Evolutionary conservation across 2,329 filamentous ascomycete species (phyloP), one percentile per base, ranked within the genome.

Genomic region (Trichoderma asperellum): DNA sequence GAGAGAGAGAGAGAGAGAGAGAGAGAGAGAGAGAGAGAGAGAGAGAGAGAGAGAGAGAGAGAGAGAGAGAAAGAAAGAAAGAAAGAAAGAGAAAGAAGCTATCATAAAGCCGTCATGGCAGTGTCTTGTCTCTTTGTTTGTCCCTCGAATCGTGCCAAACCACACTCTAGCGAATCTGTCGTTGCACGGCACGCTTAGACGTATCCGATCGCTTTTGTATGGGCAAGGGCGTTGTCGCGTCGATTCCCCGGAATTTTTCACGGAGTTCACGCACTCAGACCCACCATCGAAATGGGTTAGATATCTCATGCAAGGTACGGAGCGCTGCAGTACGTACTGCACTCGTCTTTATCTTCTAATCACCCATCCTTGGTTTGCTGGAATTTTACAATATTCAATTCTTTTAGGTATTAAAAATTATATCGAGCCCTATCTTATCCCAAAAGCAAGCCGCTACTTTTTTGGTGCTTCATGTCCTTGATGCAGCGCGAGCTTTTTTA

Each of bases 401-500:
- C 47, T 49, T 49, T 49, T 43, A 16, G 12, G 47, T 49, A 49
- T 49, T 49, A 49, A 49, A 49, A 11, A 49, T 49, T 49, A 49
- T 43, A 49, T 24, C 21, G 47, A 49, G 47, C 47, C 47, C n/a
- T 49, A 49, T 49, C 10, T 12, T 49, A 21, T 24, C 47, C 47
- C 21, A 21, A 14, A 61, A n/a, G 40, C 27, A 56, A 18, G 27
- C 53, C 27, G 11, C 29, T 56, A 32, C 53, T 32, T 32, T 34
- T 56, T 10, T 43, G 40, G 40, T 56, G 53, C 53, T n/a, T 56
- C 53, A 56, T n/a, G 27, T 61, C 14, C 10, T 21, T 16, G 24
- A 58, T 21, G 53, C 21, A 67, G 64, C 64, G 64, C 49, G 64
- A 59, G 64, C 64, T 52, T 57, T 57, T 67, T 52, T 16, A 37